phyloP scores from a whole-genome alignment of 768 basidiomycete species.

The Kwoniella botswanensis region DNA sequence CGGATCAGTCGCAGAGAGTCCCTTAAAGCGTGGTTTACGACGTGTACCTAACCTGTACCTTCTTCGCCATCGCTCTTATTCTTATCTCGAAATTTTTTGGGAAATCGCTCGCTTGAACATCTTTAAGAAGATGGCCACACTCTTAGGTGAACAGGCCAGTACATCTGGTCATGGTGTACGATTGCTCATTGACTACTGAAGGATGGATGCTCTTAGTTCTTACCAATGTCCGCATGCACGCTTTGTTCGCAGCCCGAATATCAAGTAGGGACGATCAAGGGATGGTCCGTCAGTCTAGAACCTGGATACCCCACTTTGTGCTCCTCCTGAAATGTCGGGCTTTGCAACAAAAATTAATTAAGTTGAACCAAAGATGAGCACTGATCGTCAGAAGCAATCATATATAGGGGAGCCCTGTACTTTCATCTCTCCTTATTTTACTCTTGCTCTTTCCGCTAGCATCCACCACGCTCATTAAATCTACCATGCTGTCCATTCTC shows the following conservation, averaged over 20 bases:
- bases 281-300: not conserved
- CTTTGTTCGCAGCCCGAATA: too few species aligned
- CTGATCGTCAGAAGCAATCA: not conserved
- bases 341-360: not conserved
- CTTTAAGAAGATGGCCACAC: too few species aligned
- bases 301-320: not conserved
- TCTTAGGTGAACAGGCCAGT: too few species aligned
- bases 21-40: not conserved
- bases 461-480: not conserved
- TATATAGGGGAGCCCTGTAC: not conserved
- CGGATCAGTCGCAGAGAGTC: not conserved
- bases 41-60: not conserved
- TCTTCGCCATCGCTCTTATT: not conserved
- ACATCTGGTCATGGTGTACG: too few species aligned
- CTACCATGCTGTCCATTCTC: constrained; percentile 8
- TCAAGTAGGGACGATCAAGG: not conserved
- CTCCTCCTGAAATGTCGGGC: not conserved
- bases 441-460: not conserved
- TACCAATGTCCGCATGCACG: too few species aligned
- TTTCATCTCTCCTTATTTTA: not conserved
- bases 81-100: too few species aligned
- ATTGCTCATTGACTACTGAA: too few species aligned
- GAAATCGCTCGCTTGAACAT: too few species aligned
- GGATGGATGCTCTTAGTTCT: too few species aligned
- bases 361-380: not conserved